A percentile compares a stretch with the other conserved stretches of the same genome.
Evolutionary conservation across 805 yeast species (phyloP).

Genomic region (Metschnikowia borealis): DNA sequence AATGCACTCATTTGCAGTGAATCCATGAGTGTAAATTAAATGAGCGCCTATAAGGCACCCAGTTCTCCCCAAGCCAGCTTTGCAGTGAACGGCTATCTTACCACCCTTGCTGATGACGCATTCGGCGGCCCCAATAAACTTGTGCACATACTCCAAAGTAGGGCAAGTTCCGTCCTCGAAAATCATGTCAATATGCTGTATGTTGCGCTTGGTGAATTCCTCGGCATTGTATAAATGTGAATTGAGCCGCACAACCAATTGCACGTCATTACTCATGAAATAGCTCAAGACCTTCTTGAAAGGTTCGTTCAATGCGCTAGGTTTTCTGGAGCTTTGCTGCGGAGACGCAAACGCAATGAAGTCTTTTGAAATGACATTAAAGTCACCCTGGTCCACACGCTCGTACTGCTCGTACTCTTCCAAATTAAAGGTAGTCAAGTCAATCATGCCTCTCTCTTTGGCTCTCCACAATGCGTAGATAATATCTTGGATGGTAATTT

Average conservation of each 20-base stretch:
- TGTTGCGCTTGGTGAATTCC: slow-evolving; percentile 78
- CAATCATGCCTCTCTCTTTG: slow-evolving; percentile 84
- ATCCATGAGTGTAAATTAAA: slow-evolving; percentile 91
- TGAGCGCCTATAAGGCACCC: slow-evolving; percentile 98
- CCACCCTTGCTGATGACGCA: slow-evolving; percentile 82
- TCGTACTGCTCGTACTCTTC: slow-evolving; percentile 95
- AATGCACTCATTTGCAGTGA: slow-evolving; percentile 95
- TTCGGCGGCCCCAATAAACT: slow-evolving; percentile 93
- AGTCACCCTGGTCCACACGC: slow-evolving; percentile 95
- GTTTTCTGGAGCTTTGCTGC: slow-evolving; percentile 50
- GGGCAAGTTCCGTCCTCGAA: slow-evolving; percentile 99
- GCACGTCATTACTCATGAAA: slow-evolving; percentile 69
- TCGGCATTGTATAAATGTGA: slow-evolving; percentile 83
- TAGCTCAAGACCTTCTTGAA: slow-evolving; percentile 77
- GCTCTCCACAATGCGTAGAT: slow-evolving; percentile 98
- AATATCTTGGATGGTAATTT: slow-evolving; percentile 87
- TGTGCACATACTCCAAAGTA: slow-evolving; percentile 85
- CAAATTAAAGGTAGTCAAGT: slow-evolving; percentile 77
- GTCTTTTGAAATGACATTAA: slow-evolving; percentile 85
- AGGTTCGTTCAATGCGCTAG: slow-evolving; percentile 62
- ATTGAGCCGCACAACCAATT: slow-evolving; percentile 86
- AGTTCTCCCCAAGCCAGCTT: slow-evolving; percentile 96
- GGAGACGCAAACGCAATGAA: slow-evolving; percentile 98
- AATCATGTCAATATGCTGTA: slow-evolving; percentile 90
- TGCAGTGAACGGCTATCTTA: slow-evolving; percentile 97